phyloP scores from a whole-genome alignment of 345 rosid species.

The Gossypium mustelinum region DNA sequence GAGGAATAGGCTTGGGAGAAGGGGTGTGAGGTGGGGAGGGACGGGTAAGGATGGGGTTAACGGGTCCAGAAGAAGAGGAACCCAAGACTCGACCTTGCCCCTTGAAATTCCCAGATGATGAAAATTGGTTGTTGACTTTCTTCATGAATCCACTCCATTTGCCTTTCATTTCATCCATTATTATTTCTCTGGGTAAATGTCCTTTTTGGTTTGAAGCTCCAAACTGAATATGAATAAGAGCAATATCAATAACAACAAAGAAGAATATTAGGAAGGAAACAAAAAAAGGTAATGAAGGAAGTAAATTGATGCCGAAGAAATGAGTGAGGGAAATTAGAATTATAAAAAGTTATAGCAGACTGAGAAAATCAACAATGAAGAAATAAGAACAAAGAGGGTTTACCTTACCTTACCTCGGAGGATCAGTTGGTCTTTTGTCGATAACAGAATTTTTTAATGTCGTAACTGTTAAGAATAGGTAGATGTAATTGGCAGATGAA shows the following conservation, averaged over 20 bases:
- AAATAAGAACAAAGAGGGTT: background rate
- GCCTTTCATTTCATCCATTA: conserved; percentile 82
- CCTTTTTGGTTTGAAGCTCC: background rate
- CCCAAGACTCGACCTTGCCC: conserved; percentile 85
- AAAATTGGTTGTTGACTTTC: conserved; percentile 61
- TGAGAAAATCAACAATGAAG: background rate
- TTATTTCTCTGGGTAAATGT: background rate
- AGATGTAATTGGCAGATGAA: background rate
- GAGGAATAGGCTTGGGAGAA: conserved; percentile 30
- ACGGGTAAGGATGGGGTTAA: conserved; percentile 43
- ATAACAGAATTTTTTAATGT: background rate
- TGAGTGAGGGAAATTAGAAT: background rate
- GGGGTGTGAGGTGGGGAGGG: conserved; percentile 36
- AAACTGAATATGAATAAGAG: background rate
- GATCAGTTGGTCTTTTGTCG: background rate
- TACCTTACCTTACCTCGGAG: background rate
- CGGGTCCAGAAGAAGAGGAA: conserved; percentile 55
- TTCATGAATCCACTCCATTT: conserved; percentile 87
- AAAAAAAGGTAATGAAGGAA: background rate
- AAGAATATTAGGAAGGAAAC: background rate
- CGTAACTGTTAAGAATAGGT: background rate
- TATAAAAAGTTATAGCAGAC: background rate
- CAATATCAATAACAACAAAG: background rate
- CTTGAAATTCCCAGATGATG: conserved; percentile 77
- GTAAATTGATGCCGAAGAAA: too few species aligned